A percentile compares a stretch with the other conserved stretches of the same genome.
These are phyloP conservation scores for Mrakia hoshinonis DNA, from an alignment of 768 basidiomycete genomes.

Conservation along the genomic window DNA sequence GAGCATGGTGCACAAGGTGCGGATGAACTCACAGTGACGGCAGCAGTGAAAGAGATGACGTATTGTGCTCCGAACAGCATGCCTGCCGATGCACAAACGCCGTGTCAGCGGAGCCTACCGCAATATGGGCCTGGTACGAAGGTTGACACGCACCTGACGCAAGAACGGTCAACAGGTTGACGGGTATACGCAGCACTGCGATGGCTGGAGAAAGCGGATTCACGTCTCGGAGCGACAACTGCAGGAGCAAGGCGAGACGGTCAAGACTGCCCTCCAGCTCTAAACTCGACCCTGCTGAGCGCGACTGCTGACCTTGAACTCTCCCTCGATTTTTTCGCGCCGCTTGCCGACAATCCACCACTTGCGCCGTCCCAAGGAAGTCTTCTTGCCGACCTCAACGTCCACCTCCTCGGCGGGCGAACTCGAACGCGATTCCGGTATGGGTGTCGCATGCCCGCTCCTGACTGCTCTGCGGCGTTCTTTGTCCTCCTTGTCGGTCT, in stretches of 20 bases:
- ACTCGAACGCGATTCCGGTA: conserved; percentile 28
- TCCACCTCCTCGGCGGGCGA: background rate
- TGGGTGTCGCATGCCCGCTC: conserved; percentile 34
- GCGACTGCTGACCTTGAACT: conserved; percentile 12
- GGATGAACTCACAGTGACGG: conserved; percentile 48
- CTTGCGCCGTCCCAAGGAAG: conserved; percentile 25
- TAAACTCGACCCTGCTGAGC: too few species aligned
- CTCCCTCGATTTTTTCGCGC: background rate
- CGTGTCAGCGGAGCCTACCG: background rate
- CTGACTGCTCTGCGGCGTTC: conserved; percentile 31
- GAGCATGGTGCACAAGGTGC: too few species aligned
- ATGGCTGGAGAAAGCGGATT: conserved; percentile 62
- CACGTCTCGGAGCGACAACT: conserved; percentile 59
- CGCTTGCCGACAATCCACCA: conserved; percentile 31
- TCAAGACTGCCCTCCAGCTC: too few species aligned
- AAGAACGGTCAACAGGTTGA: conserved; percentile 59
- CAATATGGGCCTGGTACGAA: background rate
- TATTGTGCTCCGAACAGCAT: conserved; percentile 64
- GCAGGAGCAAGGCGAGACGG: conserved; percentile 28
- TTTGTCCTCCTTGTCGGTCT: conserved; percentile 34
- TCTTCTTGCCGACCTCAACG: conserved; percentile 30
- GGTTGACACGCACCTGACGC: conserved; percentile 51
- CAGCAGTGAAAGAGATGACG: conserved; percentile 62
- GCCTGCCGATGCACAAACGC: conserved; percentile 45
- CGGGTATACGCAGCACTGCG: conserved; percentile 52